These are phyloP conservation scores for Xylaria sp. DNA, from an alignment of 2,329 filamentous ascomycete genomes.

Conservation along the genomic window DNA sequence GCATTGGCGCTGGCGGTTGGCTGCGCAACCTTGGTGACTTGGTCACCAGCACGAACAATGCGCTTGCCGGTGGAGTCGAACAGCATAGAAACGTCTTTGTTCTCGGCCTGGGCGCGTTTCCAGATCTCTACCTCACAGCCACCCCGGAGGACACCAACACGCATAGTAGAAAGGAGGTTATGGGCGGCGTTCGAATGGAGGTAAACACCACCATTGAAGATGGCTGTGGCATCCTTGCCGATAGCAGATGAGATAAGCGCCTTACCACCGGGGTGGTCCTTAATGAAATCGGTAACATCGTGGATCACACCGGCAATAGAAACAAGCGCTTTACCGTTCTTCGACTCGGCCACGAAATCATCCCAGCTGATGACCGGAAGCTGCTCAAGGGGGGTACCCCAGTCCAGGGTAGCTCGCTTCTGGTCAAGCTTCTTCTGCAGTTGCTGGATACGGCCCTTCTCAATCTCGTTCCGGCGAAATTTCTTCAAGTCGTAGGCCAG, in stretches of 20 bases:
- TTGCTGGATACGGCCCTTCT: slow-evolving; percentile 75
- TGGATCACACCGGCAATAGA: slow-evolving; percentile 73
- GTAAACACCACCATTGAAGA: slow-evolving; percentile 77
- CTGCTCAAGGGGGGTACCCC: slow-evolving; percentile 72
- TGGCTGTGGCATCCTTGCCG: slow-evolving; percentile 74
- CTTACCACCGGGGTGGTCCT: slow-evolving; percentile 74
- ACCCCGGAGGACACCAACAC: slow-evolving; percentile 73
- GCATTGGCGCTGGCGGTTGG: slow-evolving; percentile 78
- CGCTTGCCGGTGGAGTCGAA: slow-evolving; percentile 76
- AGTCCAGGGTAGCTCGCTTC: slow-evolving; percentile 71
- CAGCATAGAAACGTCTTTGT: slow-evolving; percentile 73
- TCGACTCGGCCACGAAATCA: slow-evolving; percentile 71
- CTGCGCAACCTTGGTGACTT: slow-evolving; percentile 79
- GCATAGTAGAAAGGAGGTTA: slow-evolving; percentile 75
- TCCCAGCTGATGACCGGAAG: slow-evolving; percentile 61
- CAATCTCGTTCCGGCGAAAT: slow-evolving; percentile 90
- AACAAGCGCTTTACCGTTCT: slow-evolving; percentile 71
- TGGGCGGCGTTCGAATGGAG: slow-evolving; percentile 75
- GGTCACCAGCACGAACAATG: slow-evolving; percentile 78
- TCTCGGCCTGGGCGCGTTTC: slow-evolving; percentile 74
- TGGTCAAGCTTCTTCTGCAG: slow-evolving; percentile 76
- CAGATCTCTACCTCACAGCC: slow-evolving; percentile 77
- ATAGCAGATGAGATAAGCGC: slow-evolving; percentile 73
- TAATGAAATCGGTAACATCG: slow-evolving; percentile 73
- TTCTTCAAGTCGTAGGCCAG: slow-evolving; percentile 82